A percentile compares a stretch with the other conserved stretches of the same genome.
Conservation (phyloP, 1,139 yeast species). For the Diutina scorzettiae region DNA sequence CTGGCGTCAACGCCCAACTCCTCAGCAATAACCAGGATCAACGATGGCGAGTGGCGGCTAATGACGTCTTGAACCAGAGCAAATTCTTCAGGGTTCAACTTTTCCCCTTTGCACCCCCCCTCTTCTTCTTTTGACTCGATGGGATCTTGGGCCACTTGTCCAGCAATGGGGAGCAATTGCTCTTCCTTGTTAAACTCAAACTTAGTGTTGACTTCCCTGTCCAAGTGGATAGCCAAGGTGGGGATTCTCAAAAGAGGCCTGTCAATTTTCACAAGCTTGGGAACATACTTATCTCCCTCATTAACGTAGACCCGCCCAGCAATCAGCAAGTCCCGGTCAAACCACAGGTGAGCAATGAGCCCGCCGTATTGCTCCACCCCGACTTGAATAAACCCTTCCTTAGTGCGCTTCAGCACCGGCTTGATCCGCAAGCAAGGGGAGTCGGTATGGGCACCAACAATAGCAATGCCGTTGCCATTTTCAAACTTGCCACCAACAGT, state of each 20-base stretch:
- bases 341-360: slow-evolving; percentile 86
- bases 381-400: slow-evolving; percentile 75
- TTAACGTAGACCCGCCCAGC: slow-evolving; percentile 84
- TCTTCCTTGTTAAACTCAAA: slow-evolving; percentile 88
- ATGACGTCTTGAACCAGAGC: slow-evolving; percentile 54
- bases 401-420: slow-evolving; percentile 66
- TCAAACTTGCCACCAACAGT: slow-evolving; percentile 61
- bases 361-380: slow-evolving; percentile 97
- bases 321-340: slow-evolving; percentile 81
- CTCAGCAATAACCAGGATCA: slow-evolving; percentile 56
- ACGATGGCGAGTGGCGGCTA: slow-evolving; percentile 63
- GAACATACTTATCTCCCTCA: slow-evolving; percentile 34
- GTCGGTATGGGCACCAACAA: slow-evolving; percentile 92
- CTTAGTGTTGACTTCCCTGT: slow-evolving; percentile 62
- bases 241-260: slow-evolving; percentile 87
- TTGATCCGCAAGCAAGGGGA: slow-evolving; percentile 87
- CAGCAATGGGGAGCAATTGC: slow-evolving; percentile 79
- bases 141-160: slow-evolving; percentile 36
- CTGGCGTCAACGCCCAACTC: slow-evolving; percentile 38
- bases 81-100: slow-evolving; percentile 42
- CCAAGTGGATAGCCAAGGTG: slow-evolving; percentile 86
- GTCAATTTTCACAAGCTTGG: slow-evolving; percentile 66
- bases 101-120: slow-evolving; percentile 34
- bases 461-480: slow-evolving; percentile 78
- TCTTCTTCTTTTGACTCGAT: slow-evolving; percentile 13